A percentile compares a stretch with the other conserved stretches of the same genome.
Evolutionary conservation across 495 filamentous ascomycete species (phyloP).

Genomic region (Podospora pseudocomata): DNA sequence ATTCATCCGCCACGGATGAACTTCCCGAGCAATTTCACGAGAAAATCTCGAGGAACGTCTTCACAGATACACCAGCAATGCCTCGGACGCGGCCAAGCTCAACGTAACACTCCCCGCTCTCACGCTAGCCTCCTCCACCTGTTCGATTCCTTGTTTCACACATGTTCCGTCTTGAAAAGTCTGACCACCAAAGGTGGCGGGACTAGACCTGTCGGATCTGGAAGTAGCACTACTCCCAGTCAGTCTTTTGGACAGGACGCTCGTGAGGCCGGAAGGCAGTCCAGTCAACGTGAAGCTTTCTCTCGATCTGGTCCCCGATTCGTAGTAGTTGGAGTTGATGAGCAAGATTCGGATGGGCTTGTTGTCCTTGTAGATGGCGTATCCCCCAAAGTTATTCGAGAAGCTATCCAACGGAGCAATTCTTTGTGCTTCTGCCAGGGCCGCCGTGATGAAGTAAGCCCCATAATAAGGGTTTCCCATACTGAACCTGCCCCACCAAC

Average conservation of each 20-base stretch:
- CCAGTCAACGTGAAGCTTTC: conserved; percentile 48
- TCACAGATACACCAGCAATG: conserved; percentile 50
- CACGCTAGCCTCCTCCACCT: conserved; percentile 39
- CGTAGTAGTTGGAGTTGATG: conserved; percentile 59
- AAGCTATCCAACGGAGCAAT: conserved; percentile 51
- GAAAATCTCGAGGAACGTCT: not conserved
- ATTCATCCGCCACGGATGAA: no score
- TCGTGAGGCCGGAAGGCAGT: conserved; percentile 26
- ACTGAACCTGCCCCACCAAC: conserved; percentile 55
- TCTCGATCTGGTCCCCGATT: conserved; percentile 42
- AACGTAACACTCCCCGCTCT: conserved; percentile 46
- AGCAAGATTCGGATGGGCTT: conserved; percentile 45
- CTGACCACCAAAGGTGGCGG: conserved; percentile 52
- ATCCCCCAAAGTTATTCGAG: conserved; percentile 49
- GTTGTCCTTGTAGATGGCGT: conserved; percentile 46
- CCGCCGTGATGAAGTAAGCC: conserved; percentile 52
- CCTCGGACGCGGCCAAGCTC: conserved; percentile 51
- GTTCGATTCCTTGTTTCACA: conserved; percentile 41
- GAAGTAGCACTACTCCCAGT: conserved; percentile 49
- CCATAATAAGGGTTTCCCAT: conserved; percentile 59
- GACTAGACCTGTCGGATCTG: conserved; percentile 47
- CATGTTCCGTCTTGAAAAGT: conserved; percentile 54
- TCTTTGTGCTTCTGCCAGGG: conserved; percentile 49
- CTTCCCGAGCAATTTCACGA: no score
- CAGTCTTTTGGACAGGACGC: conserved; percentile 50